Percentiles rank a stretch among this genome's conserved stretches.
phyloP scores from a whole-genome alignment of 305 asterid genomes.

The Solanum hybrid region DNA sequence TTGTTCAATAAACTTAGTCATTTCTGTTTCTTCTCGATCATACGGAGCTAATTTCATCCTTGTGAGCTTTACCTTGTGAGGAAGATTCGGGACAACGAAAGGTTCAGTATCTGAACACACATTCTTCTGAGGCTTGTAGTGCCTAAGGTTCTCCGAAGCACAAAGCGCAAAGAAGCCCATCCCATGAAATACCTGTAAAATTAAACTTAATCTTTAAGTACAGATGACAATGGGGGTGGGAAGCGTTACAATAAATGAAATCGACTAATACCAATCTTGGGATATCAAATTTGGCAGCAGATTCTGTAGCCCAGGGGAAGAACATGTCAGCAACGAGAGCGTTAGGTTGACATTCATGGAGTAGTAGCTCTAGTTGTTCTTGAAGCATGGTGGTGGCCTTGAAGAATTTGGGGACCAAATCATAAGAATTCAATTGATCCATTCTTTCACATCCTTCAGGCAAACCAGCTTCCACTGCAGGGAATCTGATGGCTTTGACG shows the following conservation, averaged over 20 bases:
- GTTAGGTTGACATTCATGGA: conserved; percentile 6
- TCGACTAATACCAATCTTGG: not conserved
- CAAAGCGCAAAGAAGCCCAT: not conserved
- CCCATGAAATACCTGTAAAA: not conserved
- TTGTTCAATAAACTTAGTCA: not conserved
- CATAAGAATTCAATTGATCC: not conserved
- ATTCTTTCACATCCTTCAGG: not conserved
- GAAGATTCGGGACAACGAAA: not conserved
- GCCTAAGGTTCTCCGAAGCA: not conserved
- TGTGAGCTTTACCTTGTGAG: not conserved
- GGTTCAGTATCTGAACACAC: not conserved
- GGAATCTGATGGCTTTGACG: not conserved
- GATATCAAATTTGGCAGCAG: not conserved
- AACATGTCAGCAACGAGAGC: conserved; percentile 14
- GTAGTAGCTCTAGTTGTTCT: conserved; percentile 8
- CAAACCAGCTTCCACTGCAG: not conserved
- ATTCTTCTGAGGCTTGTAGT: not conserved
- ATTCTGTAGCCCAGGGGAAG: conserved; percentile 11
- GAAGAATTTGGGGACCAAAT: not conserved
- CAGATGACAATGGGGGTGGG: not conserved
- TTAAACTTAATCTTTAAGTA: not conserved
- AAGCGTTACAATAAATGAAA: not conserved
- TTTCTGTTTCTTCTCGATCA: not conserved
- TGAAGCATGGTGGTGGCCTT: not conserved
- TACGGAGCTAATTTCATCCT: not conserved